Evolutionary conservation across 139 green algal species (phyloP).

Genomic region (Micromonas commoda): DNA sequence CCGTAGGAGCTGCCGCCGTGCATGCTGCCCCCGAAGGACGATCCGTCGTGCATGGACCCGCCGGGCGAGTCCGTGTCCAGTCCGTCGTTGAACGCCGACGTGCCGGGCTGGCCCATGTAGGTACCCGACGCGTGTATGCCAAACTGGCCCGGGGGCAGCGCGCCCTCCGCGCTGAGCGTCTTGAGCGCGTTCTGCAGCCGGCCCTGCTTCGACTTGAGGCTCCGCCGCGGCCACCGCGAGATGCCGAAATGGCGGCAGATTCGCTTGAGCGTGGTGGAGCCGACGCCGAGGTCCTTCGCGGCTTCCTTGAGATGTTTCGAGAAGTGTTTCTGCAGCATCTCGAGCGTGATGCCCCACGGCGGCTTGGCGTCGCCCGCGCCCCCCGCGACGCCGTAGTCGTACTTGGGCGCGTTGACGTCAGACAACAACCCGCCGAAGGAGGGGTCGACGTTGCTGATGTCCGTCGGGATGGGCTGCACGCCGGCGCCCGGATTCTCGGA

Average conservation of each 20-base stretch:
- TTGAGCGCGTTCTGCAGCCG: neutral
- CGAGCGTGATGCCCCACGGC: constrained; percentile 19
- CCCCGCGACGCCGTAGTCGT: too few relatives aligned
- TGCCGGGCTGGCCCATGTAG: neutral
- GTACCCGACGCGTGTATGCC: neutral
- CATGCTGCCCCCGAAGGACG: neutral
- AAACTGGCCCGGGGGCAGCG: neutral
- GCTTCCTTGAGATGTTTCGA: constrained; percentile 35
- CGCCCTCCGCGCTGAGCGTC: neutral
- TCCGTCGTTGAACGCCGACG: neutral
- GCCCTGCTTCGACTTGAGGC: constrained; percentile 29
- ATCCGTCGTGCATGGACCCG: neutral
- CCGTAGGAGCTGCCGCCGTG: neutral
- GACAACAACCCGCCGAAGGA: too few relatives aligned
- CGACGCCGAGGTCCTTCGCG: constrained; percentile 36
- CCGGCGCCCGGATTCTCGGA: too few relatives aligned
- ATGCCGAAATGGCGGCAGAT: constrained; percentile 53
- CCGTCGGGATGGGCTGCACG: too few relatives aligned
- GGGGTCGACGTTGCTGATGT: too few relatives aligned
- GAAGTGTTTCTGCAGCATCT: constrained; percentile 35
- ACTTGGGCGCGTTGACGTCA: too few relatives aligned
- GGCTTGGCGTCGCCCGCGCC: too few relatives aligned
- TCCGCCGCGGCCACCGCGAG: constrained; percentile 44
- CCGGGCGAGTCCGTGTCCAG: neutral
- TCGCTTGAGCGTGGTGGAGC: constrained; percentile 48